Conservation (phyloP, 2,329 filamentous ascomycete genomes). For the Sarocladiaceae sp. region DNA sequence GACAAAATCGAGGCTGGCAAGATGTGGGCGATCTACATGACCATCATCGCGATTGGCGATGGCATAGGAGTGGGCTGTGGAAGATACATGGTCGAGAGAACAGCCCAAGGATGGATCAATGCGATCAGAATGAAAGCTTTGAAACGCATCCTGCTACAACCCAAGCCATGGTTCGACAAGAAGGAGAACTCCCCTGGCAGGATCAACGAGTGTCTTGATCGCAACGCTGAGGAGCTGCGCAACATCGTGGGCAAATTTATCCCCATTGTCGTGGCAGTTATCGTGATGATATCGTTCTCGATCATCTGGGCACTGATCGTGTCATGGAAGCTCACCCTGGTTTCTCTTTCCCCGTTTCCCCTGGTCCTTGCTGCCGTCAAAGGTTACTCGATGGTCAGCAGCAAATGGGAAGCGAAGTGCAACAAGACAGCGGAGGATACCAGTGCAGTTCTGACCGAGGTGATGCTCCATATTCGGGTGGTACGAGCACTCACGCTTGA, state of each 20-base stretch:
- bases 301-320: conserved; percentile 67
- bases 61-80: conserved; percentile 58
- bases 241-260: conserved; percentile 75
- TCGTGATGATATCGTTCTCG: conserved; percentile 61
- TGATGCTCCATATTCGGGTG: conserved; percentile 71
- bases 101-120: conserved; percentile 73
- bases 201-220: conserved; percentile 68
- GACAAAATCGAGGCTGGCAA: conserved; percentile 44
- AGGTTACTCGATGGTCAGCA: conserved; percentile 57
- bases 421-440: conserved; percentile 57
- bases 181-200: conserved; percentile 56
- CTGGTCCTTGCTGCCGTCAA: conserved; percentile 61
- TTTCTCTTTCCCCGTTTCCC: conserved; percentile 63
- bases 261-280: conserved; percentile 60
- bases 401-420: conserved; percentile 64
- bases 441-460: conserved; percentile 58
- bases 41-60: conserved; percentile 62
- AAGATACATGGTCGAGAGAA: conserved; percentile 65
- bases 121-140: conserved; percentile 62
- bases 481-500: conserved; percentile 73
- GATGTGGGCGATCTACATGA: conserved; percentile 63
- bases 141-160: conserved; percentile 65
- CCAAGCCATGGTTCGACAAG: conserved; percentile 70
- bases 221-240: conserved; percentile 80
- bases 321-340: conserved; percentile 75